phyloP scores from a whole-genome alignment of 2,329 filamentous ascomycete species.

The Microdochium bolleyi region DNA sequence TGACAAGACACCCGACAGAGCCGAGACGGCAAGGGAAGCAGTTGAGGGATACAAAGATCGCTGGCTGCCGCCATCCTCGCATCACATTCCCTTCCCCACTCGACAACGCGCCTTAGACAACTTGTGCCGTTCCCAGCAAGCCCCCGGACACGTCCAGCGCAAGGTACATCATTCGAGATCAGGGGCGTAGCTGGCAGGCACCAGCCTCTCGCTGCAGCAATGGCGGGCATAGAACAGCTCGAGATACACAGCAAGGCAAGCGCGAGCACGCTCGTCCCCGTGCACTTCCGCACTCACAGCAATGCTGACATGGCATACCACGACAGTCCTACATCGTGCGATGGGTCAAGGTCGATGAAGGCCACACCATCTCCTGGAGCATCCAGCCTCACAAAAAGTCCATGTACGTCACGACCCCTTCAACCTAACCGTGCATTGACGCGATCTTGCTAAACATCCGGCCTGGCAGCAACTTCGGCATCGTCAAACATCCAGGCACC shows the following conservation, averaged over 20 bases:
- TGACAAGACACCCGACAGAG: no score
- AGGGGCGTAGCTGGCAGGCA: neutral
- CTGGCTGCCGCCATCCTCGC: no score
- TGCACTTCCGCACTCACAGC: neutral
- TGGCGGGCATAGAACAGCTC: conserved; percentile 94
- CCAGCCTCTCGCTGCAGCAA: conserved; percentile 26
- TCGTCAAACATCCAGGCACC: conserved; percentile 91
- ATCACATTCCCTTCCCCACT: no score
- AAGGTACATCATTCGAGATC: neutral
- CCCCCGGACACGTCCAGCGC: no score
- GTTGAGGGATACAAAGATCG: no score
- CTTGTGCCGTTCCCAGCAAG: no score
- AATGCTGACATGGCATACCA: conserved; percentile 12
- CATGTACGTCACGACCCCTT: conserved; percentile 45
- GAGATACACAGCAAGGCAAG: conserved; percentile 95
- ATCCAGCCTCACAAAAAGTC: conserved; percentile 97
- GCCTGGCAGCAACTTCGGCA: conserved; percentile 70
- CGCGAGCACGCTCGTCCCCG: conserved; percentile 11
- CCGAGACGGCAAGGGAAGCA: no score
- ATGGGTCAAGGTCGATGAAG: conserved; percentile 87
- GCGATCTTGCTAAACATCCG: neutral
- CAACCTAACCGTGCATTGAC: neutral
- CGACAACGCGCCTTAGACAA: no score
- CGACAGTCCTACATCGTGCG: conserved; percentile 90
- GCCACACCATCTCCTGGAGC: conserved; percentile 94